phyloP scores from a whole-genome alignment of 2,329 filamentous ascomycete genomes.

The Beauveria sp. region DNA sequence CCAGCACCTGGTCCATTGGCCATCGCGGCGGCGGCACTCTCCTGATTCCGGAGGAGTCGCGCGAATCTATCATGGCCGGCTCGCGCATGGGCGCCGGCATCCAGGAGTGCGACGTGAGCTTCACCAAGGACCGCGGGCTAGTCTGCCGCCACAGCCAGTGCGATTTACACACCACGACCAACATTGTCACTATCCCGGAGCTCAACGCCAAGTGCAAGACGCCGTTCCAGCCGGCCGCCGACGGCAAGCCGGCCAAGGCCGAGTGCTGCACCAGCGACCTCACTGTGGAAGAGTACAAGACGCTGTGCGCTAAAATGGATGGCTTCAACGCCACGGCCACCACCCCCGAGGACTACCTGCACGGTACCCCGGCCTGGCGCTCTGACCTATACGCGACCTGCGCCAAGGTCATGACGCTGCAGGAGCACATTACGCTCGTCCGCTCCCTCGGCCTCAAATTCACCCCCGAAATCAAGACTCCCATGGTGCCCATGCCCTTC shows the following conservation, averaged over 20 bases:
- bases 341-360: conserved; percentile 48
- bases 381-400: conserved; percentile 60
- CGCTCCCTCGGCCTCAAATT: conserved; percentile 53
- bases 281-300: conserved; percentile 58
- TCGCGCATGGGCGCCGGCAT: conserved; percentile 61
- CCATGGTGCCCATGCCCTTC: conserved; percentile 64
- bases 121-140: conserved; percentile 57
- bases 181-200: conserved; percentile 54
- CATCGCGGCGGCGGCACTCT: conserved; percentile 56
- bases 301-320: conserved; percentile 66
- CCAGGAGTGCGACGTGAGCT: conserved; percentile 60
- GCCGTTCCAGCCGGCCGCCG: conserved; percentile 50
- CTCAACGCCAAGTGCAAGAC: conserved; percentile 56
- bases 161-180: conserved; percentile 61
- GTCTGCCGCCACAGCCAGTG: conserved; percentile 62
- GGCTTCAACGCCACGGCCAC: conserved; percentile 50
- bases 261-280: conserved; percentile 67
- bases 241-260: conserved; percentile 45
- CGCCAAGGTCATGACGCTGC: conserved; percentile 51
- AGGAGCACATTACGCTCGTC: conserved; percentile 54
- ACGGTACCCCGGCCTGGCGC: conserved; percentile 52
- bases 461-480: conserved; percentile 61
- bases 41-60: conserved; percentile 57
- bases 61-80: conserved; percentile 51
- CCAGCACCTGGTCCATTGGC: conserved; percentile 50